Base-by-base conservation (phyloP, 192 early-diverging fungal genomes). In the Kickxella alabastrina region DNA sequence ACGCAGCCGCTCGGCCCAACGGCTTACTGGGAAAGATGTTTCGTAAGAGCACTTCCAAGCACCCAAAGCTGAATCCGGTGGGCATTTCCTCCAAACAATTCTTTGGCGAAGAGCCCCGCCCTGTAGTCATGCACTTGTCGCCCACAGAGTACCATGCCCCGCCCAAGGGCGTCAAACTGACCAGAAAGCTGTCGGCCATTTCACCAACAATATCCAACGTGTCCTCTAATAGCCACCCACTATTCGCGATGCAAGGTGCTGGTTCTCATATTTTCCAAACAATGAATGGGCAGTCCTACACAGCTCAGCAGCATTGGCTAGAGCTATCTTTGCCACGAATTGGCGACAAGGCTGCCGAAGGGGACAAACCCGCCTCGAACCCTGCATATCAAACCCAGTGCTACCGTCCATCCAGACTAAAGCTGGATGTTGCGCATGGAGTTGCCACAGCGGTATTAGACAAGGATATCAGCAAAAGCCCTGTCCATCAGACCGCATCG, bases 71-170 rank as follows among this genome's bases (percentile, higher is more conserved):
- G 21, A 72, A 72, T 28, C 62, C 68, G 2, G 49, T 65, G 46
- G 68, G 68, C 22, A 72, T 72, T 12, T 72, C 68, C 39, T 72
- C 68, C n/a, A 72, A 72, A 38, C 62, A 72, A 37, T 65, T 60
- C 36, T 72, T 72, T 52, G 51, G 29, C 13, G 50, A 50, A 13
- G 27, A 37, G n/a, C 53, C 57, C 26, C 48, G 37, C 10, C 57
- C 61, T 10, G 54, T 47, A 10, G 26, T 10, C 31, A 22, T 9
- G 15, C 55, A 44, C 13, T 9, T 25, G 4, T 44, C 29, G 36
- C 21, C 48, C 7, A 15, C 49, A 23, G 52, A 43, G 9, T 47
- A 35, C 52, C 6, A 27, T 37, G n/a, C 40, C 8, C 9, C 48
- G 14, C 13, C 53, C 25, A 52, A 49, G 42, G 47, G 58, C 49